phyloP scores from a whole-genome alignment of 148 eudicot species.

The Arbutus unedo region DNA sequence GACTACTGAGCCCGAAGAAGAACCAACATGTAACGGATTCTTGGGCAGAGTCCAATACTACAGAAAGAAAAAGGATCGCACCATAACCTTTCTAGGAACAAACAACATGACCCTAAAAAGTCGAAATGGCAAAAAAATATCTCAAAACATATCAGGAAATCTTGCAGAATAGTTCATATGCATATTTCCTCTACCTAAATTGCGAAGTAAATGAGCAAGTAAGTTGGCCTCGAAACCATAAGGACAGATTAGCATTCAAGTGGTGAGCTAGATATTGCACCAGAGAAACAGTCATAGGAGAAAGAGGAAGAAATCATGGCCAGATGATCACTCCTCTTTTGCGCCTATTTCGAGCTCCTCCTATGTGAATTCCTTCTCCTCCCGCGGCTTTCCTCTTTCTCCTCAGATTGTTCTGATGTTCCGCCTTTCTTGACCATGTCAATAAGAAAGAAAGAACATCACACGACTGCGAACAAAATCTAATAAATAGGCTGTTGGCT shows the following conservation, averaged over 20 bases:
- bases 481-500: not conserved
- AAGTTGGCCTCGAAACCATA: not conserved
- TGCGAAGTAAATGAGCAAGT: not conserved
- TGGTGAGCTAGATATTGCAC: not conserved
- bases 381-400: constrained; percentile 12
- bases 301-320: constrained; percentile 1
- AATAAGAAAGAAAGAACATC: not conserved
- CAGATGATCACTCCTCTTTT: constrained; percentile 13
- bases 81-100: not conserved
- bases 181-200: not conserved
- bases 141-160: not conserved
- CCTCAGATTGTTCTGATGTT: constrained; percentile 8
- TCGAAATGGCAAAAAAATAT: not conserved
- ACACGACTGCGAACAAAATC: not conserved
- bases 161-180: not conserved
- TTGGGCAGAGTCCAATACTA: too few species aligned
- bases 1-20: too few species aligned
- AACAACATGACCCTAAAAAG: not conserved
- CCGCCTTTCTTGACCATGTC: constrained; percentile 25
- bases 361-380: not conserved
- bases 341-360: constrained; percentile 15
- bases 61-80: not conserved
- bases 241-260: not conserved
- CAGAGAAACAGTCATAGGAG: not conserved
- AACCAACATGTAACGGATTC: too few species aligned